Conservation (phyloP, 306 rosid genomes). For the Spatholobus suberectus region DNA sequence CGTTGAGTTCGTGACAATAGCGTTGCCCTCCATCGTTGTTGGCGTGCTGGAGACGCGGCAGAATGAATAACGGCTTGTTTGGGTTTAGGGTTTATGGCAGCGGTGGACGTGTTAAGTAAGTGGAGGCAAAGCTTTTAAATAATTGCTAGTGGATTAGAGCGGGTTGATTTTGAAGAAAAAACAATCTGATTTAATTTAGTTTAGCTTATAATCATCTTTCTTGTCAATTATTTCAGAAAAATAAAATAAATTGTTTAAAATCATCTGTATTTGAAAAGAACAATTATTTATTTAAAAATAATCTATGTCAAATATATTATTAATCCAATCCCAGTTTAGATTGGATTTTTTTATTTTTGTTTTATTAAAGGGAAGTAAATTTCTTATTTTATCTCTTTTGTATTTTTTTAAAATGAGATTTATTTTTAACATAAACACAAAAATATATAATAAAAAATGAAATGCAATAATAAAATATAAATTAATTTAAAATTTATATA, state of each 20-base stretch:
- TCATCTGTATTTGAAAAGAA: background rate
- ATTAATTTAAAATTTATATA: too few species aligned
- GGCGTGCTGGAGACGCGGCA: background rate
- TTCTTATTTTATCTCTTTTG: too few species aligned
- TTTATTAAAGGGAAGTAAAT: too few species aligned
- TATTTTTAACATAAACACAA: too few species aligned
- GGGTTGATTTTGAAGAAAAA: background rate
- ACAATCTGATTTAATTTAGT: too few species aligned
- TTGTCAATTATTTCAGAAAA: too few species aligned
- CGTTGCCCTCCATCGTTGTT: conserved; percentile 39
- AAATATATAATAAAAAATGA: too few species aligned
- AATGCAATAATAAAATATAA: too few species aligned
- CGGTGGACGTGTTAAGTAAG: background rate
- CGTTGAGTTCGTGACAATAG: conserved; percentile 44
- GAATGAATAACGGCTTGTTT: background rate
- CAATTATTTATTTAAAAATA: background rate
- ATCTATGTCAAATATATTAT: too few species aligned
- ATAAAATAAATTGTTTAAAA: too few species aligned
- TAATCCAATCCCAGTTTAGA: background rate
- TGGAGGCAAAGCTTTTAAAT: background rate
- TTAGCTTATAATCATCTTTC: too few species aligned
- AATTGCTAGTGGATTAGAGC: background rate
- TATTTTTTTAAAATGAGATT: too few species aligned
- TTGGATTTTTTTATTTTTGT: background rate
- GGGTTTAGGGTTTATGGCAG: conserved; percentile 32